These are phyloP conservation scores for Suillus tomentosus DNA, from an alignment of 768 basidiomycete species.

Conservation along the genomic window DNA sequence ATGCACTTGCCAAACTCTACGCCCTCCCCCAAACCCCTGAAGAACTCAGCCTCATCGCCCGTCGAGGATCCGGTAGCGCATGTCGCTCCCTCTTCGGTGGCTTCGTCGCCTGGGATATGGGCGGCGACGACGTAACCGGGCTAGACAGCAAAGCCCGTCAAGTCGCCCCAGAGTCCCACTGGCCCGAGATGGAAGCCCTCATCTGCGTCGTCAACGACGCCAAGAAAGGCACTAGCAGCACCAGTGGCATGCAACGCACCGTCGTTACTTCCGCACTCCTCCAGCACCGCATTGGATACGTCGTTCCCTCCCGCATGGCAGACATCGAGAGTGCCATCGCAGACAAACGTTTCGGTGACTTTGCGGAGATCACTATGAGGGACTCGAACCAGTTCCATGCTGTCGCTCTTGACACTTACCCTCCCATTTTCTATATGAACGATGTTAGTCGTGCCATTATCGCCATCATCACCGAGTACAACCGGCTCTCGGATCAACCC, in stretches of 20 bases:
- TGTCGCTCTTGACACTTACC: conserved; percentile 93
- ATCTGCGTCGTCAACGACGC: conserved; percentile 96
- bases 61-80: conserved; percentile 97
- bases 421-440: conserved; percentile 99
- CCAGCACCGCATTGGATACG: conserved; percentile 80
- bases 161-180: conserved; percentile 82
- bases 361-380: conserved; percentile 91
- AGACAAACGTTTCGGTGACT: conserved; percentile 79
- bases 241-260: conserved; percentile 96
- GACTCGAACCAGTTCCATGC: conserved; percentile 99
- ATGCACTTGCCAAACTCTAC: conserved; percentile 88
- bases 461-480: conserved; percentile 87
- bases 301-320: conserved; percentile 89
- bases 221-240: conserved; percentile 95
- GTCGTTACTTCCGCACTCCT: conserved; percentile 90
- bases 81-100: conserved; percentile 98
- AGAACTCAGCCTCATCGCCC: conserved; percentile 88
- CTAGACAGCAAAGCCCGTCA: conserved; percentile 87
- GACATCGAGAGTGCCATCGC: conserved; percentile 80
- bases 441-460: conserved; percentile 96
- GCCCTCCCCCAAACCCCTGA: conserved; percentile 75
- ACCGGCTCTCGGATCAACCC: conserved; percentile 67
- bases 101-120: conserved; percentile 88
- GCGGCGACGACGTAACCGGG: conserved; percentile 69
- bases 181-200: conserved; percentile 95